These are phyloP conservation scores for Venturia nashicola DNA, from an alignment of 2,329 filamentous ascomycete species.

Conservation along the genomic window DNA sequence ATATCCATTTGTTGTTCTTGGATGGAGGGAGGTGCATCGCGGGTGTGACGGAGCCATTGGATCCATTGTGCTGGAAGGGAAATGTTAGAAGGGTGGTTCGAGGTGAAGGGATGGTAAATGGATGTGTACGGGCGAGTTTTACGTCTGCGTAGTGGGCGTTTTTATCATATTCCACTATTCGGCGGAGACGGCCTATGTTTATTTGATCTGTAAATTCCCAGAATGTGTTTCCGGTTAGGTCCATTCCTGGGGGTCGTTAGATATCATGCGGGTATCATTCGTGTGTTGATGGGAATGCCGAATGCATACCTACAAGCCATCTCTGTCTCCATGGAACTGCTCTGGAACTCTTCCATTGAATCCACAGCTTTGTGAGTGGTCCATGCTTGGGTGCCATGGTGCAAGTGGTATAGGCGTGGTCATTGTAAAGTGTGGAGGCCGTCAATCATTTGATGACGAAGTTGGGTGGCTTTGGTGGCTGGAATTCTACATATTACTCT, in stretches of 20 bases:
- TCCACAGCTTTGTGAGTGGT: conserved; percentile 37
- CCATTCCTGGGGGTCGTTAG: conserved; percentile 34
- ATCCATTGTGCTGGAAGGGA: conserved; percentile 47
- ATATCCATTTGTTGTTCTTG: conserved; percentile 47
- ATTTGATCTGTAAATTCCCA: conserved; percentile 53
- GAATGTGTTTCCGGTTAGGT: conserved; percentile 52
- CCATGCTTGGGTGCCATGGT: conserved; percentile 21
- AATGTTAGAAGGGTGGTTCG: not conserved
- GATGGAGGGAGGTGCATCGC: conserved; percentile 41
- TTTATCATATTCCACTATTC: conserved; percentile 45
- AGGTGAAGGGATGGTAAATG: conserved; percentile 8
- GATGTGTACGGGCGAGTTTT: conserved; percentile 40
- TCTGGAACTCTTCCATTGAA: conserved; percentile 48
- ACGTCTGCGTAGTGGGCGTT: conserved; percentile 46
- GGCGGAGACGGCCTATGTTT: conserved; percentile 40
- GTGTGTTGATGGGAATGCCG: conserved; percentile 1
- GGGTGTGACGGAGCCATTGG: conserved; percentile 54
- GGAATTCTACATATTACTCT: not conserved
- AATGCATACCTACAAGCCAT: conserved; percentile 40
- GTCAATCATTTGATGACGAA: not conserved
- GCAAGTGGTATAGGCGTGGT: not conserved
- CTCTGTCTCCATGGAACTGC: conserved; percentile 47
- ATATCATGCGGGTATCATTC: conserved; percentile 12
- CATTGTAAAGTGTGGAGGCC: not conserved
- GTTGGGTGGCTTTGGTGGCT: not conserved